These are phyloP conservation scores for Cystobasidium ongulense DNA, from an alignment of 768 basidiomycete species.

Conservation along the genomic window DNA sequence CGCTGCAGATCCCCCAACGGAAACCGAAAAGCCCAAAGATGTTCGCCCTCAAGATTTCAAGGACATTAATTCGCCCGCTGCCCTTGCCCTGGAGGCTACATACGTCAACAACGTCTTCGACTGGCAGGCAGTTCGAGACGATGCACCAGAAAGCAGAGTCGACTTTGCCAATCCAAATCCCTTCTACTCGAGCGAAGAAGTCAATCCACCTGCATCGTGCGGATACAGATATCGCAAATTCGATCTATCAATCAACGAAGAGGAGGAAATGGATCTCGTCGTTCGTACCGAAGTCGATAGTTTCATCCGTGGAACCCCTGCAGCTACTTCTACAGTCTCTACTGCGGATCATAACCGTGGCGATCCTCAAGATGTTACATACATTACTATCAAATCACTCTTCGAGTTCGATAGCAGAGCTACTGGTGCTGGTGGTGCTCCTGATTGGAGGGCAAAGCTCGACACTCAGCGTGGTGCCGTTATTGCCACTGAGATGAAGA, in stretches of 20 bases:
- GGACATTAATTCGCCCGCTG: slow-evolving; percentile 86
- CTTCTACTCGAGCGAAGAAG: slow-evolving; percentile 88
- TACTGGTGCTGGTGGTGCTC: slow-evolving; percentile 82
- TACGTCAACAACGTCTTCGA: slow-evolving; percentile 99
- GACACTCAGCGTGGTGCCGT: slow-evolving; percentile 95
- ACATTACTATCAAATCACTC: slow-evolving; percentile 84
- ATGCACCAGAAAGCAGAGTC: slow-evolving; percentile 58
- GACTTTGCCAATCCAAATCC: slow-evolving; percentile 84
- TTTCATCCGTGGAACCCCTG: slow-evolving; percentile 51
- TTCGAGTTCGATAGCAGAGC: slow-evolving; percentile 94
- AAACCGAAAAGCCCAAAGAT: slow-evolving; percentile 53
- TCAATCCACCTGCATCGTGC: slow-evolving; percentile 88
- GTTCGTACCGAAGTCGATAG: slow-evolving; percentile 96
- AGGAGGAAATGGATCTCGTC: slow-evolving; percentile 70
- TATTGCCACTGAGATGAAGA: slow-evolving; percentile 99
- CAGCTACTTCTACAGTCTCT: slow-evolving; percentile 16
- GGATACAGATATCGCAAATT: slow-evolving; percentile 94
- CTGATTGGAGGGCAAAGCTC: slow-evolving; percentile 97
- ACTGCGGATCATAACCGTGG: slow-evolving; percentile 15
- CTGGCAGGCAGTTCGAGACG: slow-evolving; percentile 77
- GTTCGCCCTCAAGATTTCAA: slow-evolving; percentile 50
- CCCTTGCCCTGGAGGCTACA: slow-evolving; percentile 89
- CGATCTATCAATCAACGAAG: slow-evolving; percentile 79
- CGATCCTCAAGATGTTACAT: slow-evolving; percentile 56
- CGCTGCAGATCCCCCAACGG: slow-evolving; percentile 83